A percentile compares a stretch with the other conserved stretches of the same genome.
phyloP scores from a whole-genome alignment of 2,329 filamentous ascomycete genomes.

The Rutstroemia sp. region DNA sequence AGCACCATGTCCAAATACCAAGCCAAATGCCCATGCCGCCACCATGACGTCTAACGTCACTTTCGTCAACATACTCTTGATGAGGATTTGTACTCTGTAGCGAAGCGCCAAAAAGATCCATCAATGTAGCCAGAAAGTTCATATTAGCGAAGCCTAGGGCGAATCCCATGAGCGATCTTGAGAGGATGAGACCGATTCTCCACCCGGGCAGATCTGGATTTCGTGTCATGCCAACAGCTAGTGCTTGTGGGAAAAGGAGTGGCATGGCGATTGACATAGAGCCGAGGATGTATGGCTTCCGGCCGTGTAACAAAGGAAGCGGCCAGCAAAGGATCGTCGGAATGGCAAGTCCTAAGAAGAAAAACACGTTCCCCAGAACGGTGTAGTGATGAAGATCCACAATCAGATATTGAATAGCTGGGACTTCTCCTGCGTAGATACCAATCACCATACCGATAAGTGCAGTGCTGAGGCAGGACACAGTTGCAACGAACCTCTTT shows the following conservation, averaged over 20 bases:
- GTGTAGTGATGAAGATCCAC: constrained; percentile 60
- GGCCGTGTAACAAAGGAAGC: constrained; percentile 64
- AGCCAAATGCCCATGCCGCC: constrained; percentile 77
- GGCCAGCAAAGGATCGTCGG: constrained; percentile 68
- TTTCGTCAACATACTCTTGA: constrained; percentile 59
- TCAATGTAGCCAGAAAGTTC: constrained; percentile 64
- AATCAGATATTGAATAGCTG: constrained; percentile 72
- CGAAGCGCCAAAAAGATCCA: constrained; percentile 70
- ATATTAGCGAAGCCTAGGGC: constrained; percentile 69
- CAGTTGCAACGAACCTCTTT: constrained; percentile 60
- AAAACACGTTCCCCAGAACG: constrained; percentile 65
- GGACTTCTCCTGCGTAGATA: constrained; percentile 71
- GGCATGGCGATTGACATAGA: constrained; percentile 63
- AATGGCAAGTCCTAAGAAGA: constrained; percentile 64
- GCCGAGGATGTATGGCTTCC: constrained; percentile 68
- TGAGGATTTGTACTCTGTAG: constrained; percentile 66
- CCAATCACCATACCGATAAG: constrained; percentile 64
- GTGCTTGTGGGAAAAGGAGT: constrained; percentile 67
- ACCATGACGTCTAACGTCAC: constrained; percentile 66
- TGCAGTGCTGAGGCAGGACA: constrained; percentile 67
- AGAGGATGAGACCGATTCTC: constrained; percentile 53
- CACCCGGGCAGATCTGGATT: constrained; percentile 49
- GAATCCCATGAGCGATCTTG: constrained; percentile 59
- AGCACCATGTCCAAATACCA: constrained; percentile 71
- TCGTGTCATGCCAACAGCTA: constrained; percentile 51